Conservation (phyloP, 106 monocot genomes). For the Acorus gramineus region DNA sequence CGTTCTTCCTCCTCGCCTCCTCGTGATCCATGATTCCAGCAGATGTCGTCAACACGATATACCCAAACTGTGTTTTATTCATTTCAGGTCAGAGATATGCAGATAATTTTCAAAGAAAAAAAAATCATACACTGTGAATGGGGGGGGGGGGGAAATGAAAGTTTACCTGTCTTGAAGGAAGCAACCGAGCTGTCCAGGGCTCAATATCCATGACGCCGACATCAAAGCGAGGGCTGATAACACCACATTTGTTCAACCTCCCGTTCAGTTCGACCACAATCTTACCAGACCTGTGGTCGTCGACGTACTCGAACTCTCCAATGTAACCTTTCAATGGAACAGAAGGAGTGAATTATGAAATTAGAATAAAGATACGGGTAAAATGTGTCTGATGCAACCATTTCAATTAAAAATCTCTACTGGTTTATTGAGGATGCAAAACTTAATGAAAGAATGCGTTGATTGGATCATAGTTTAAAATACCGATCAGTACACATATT, state of each 20-base stretch:
- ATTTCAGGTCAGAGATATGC: too few relatives aligned
- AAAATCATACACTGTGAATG: background rate
- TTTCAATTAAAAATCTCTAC: too few relatives aligned
- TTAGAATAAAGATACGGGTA: background rate
- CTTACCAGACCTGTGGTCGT: slow-evolving; percentile 8
- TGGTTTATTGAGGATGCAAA: too few relatives aligned
- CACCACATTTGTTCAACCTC: slow-evolving; percentile 11
- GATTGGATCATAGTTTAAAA: too few relatives aligned
- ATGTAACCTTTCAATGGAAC: slow-evolving; percentile 1
- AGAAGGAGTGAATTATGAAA: background rate
- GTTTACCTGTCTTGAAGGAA: too few relatives aligned
- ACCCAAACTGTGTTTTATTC: slow-evolving; percentile 2
- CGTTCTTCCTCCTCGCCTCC: slow-evolving; percentile 13
- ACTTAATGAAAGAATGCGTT: too few relatives aligned
- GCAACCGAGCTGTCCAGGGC: too few relatives aligned
- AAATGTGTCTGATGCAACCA: background rate
- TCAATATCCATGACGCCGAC: too few relatives aligned
- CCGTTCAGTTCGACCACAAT: background rate
- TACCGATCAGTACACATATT: too few relatives aligned
- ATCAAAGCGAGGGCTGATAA: background rate
- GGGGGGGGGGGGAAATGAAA: too few relatives aligned
- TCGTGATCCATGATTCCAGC: slow-evolving; percentile 15
- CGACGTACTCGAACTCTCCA: slow-evolving; percentile 12
- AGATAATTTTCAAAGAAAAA: background rate
- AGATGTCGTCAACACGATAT: slow-evolving; percentile 12